A percentile compares a stretch with the other conserved stretches of the same genome.
Conservation (phyloP, 1,284 basidiomycete species). For the Rhodotorula sp. region DNA sequence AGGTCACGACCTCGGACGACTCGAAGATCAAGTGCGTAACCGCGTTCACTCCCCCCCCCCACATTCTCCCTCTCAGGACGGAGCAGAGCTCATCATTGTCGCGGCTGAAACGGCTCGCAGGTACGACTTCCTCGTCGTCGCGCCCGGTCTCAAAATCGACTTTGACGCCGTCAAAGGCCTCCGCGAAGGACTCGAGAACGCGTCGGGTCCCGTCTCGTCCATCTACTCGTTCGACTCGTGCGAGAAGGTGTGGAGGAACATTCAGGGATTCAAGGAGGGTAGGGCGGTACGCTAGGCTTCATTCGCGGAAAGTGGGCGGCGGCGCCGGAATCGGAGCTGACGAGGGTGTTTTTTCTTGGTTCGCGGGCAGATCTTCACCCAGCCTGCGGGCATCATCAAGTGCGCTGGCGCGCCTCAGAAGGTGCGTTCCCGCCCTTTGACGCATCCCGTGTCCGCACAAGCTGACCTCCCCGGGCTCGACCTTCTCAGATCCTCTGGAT, state of each 20-base stretch:
- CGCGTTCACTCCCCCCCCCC: not conserved
- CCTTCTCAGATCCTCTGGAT: conserved; percentile 93
- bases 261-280: conserved; percentile 71
- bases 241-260: conserved; percentile 80
- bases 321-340: too few species aligned
- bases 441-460: too few species aligned
- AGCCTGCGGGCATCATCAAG: conserved; percentile 91
- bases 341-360: too few species aligned
- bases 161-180: conserved; percentile 71
- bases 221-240: conserved; percentile 87
- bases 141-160: conserved; percentile 82
- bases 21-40: conserved; percentile 70
- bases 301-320: too few species aligned
- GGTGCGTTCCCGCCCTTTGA: conserved; percentile 28
- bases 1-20: conserved; percentile 68
- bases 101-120: not conserved
- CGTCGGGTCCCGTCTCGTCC: conserved; percentile 79
- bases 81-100: not conserved
- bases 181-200: conserved; percentile 70
- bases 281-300: conserved; percentile 56
- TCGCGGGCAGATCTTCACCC: conserved; percentile 72
- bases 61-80: not conserved
- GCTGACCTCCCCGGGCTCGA: not conserved
- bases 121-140: conserved; percentile 87
- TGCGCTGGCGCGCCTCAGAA: conserved; percentile 75